A percentile compares a stretch with the other conserved stretches of the same genome.
These are phyloP conservation scores for Ustilago shanxiensis DNA, from an alignment of 1,284 basidiomycete species.

Conservation along the genomic window DNA sequence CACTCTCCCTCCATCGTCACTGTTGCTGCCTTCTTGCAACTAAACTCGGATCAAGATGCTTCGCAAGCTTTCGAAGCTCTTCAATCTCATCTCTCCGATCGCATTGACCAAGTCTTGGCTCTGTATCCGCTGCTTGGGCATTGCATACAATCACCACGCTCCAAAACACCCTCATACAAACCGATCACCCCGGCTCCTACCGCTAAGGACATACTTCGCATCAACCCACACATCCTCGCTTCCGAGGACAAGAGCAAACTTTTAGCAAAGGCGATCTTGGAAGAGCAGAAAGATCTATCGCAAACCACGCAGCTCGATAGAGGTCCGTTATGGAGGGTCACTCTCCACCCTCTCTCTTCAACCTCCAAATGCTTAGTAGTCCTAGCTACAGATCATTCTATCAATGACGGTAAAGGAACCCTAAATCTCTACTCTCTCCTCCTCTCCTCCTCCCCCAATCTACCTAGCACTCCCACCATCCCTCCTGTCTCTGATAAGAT, in stretches of 20 bases:
- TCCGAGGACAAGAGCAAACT: not conserved
- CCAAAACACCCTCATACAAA: slow-evolving; percentile 14
- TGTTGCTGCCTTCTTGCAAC: slow-evolving; percentile 26
- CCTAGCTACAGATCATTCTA: slow-evolving; percentile 30
- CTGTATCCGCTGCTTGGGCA: slow-evolving; percentile 23
- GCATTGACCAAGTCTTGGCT: slow-evolving; percentile 13
- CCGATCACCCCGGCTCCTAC: slow-evolving; percentile 19
- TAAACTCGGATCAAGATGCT: not conserved
- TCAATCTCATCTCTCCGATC: not conserved
- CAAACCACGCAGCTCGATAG: not conserved
- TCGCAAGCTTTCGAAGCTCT: slow-evolving; percentile 9
- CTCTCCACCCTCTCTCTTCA: not conserved
- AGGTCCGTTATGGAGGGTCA: slow-evolving; percentile 28
- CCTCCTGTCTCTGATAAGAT: slow-evolving; percentile 27
- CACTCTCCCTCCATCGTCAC: slow-evolving; percentile 22
- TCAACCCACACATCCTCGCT: not conserved
- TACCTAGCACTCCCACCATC: not conserved
- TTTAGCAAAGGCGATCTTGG: slow-evolving; percentile 2
- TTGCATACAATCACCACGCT: slow-evolving; percentile 16
- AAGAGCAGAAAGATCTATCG: slow-evolving; percentile 4
- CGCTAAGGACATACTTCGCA: slow-evolving; percentile 15
- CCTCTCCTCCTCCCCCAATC: not conserved
- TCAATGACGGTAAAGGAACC: slow-evolving; percentile 42
- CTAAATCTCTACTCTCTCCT: slow-evolving; percentile 32
- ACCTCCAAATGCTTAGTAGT: slow-evolving; percentile 6